Percentiles rank a stretch among this genome's conserved stretches.
Conservation (phyloP, 2,329 filamentous ascomycete genomes). For the Xenoacremonium recifei region DNA sequence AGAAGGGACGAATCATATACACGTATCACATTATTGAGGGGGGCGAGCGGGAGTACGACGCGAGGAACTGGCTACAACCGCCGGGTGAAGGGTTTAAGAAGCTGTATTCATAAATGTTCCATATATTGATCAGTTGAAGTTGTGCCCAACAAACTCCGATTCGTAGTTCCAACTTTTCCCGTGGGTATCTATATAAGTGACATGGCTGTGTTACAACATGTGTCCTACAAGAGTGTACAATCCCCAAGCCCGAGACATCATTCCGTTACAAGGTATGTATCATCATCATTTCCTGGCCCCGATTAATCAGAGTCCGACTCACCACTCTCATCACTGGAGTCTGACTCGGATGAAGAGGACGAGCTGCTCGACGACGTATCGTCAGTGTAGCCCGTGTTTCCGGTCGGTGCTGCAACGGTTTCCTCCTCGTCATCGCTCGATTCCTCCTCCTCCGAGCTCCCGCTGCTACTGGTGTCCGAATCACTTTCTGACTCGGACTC, state of each 20-base stretch:
- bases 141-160: no score
- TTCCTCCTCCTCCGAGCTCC: constrained; percentile 35
- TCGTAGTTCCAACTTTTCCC: constrained; percentile 2
- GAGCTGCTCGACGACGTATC: constrained; percentile 39
- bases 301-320: constrained; percentile 18
- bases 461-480: constrained; percentile 36
- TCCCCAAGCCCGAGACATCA: no score
- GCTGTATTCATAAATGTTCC: constrained; percentile 50
- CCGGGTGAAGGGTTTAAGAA: constrained; percentile 76
- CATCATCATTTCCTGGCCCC: constrained; percentile 5
- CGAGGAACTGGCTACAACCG: constrained; percentile 90
- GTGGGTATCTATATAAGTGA: constrained; percentile 22
- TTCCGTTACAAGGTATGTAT: no score
- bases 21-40: constrained; percentile 97
- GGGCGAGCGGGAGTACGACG: constrained; percentile 71
- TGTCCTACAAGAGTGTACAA: constrained; percentile 21
- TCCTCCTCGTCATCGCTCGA: constrained; percentile 29
- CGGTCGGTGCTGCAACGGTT: constrained; percentile 21
- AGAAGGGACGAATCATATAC: constrained; percentile 89
- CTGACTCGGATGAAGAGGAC: constrained; percentile 30
- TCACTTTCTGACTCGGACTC: constrained; percentile 31
- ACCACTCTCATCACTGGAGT: constrained; percentile 30
- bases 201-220: constrained; percentile 15
- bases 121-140: no score
- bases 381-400: constrained; percentile 25